These are phyloP conservation scores for Candida boidinii DNA, from an alignment of 805 yeast species.

Conservation along the genomic window DNA sequence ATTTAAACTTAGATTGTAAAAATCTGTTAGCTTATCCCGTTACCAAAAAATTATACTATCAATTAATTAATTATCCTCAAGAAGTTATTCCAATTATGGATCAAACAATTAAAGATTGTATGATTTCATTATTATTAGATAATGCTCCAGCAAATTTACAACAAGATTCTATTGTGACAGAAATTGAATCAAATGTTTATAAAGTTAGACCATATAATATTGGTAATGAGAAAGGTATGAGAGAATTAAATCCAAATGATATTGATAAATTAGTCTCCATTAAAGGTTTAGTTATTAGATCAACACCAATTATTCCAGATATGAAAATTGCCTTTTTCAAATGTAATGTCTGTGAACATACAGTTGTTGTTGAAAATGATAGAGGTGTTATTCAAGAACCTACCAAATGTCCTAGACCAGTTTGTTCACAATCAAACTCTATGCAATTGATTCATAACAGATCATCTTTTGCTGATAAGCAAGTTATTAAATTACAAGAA, in stretches of 20 bases:
- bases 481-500: slow-evolving; percentile 75
- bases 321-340: slow-evolving; percentile 96
- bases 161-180: slow-evolving; percentile 44
- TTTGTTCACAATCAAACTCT: slow-evolving; percentile 74
- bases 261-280: slow-evolving; percentile 88
- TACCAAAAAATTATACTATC: slow-evolving; percentile 74
- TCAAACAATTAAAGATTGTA: slow-evolving; percentile 84
- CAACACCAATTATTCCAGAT: slow-evolving; percentile 91
- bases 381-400: slow-evolving; percentile 95
- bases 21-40: slow-evolving; percentile 70
- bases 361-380: slow-evolving; percentile 85
- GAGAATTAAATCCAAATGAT: slow-evolving; percentile 89
- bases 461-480: slow-evolving; percentile 90
- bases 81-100: slow-evolving; percentile 98
- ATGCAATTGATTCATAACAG: slow-evolving; percentile 91
- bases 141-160: slow-evolving; percentile 25
- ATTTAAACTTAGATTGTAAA: slow-evolving; percentile 75
- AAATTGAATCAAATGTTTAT: slow-evolving; percentile 72
- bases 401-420: slow-evolving; percentile 80
- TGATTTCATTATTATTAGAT: slow-evolving; percentile 65
- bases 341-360: slow-evolving; percentile 92
- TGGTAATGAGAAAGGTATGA: slow-evolving; percentile 67
- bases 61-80: slow-evolving; percentile 87
- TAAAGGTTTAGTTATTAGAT: slow-evolving; percentile 82
- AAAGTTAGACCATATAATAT: slow-evolving; percentile 87